A percentile compares a stretch with the other conserved stretches of the same genome.
Evolutionary conservation across 23 red algal species (phyloP).

Genomic region (Gracilariopsis chorda): DNA sequence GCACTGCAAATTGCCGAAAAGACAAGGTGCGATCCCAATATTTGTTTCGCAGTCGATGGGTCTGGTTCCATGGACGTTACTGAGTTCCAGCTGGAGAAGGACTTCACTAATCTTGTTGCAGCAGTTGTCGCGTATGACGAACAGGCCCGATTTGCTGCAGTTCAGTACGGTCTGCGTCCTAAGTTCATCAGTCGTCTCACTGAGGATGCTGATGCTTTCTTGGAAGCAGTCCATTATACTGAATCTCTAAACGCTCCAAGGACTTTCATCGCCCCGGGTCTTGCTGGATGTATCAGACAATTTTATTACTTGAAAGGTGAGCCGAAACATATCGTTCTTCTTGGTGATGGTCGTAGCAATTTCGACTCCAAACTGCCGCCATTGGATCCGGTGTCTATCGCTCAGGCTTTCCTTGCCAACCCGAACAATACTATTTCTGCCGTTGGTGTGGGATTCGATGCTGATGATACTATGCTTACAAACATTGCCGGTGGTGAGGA

Average conservation of each 20-base stretch:
- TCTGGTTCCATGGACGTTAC: not conserved
- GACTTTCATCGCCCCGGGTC: constrained; percentile 15
- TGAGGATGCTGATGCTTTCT: not conserved
- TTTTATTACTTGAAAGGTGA: not conserved
- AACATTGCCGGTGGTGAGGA: not conserved
- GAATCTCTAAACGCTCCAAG: not conserved
- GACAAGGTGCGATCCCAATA: constrained; percentile 28
- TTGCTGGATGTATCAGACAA: not conserved
- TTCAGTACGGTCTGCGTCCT: constrained; percentile 3
- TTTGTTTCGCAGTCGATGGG: constrained; percentile 43
- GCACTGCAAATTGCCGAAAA: not conserved
- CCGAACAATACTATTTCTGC: not conserved
- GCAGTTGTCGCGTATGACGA: not conserved
- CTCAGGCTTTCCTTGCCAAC: not conserved
- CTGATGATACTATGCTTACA: not conserved
- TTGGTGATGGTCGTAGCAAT: constrained; percentile 47
- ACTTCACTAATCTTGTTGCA: constrained; percentile 1
- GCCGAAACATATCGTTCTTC: constrained; percentile 19
- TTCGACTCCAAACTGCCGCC: not conserved
- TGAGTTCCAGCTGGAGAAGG: constrained; percentile 8
- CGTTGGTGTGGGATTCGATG: not conserved
- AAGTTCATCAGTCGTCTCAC: not conserved
- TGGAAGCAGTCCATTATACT: not conserved
- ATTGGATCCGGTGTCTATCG: not conserved
- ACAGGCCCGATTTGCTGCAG: not conserved